These are phyloP conservation scores for Cytospora paraplurivora DNA, from an alignment of 2,329 filamentous ascomycete genomes.

Conservation along the genomic window DNA sequence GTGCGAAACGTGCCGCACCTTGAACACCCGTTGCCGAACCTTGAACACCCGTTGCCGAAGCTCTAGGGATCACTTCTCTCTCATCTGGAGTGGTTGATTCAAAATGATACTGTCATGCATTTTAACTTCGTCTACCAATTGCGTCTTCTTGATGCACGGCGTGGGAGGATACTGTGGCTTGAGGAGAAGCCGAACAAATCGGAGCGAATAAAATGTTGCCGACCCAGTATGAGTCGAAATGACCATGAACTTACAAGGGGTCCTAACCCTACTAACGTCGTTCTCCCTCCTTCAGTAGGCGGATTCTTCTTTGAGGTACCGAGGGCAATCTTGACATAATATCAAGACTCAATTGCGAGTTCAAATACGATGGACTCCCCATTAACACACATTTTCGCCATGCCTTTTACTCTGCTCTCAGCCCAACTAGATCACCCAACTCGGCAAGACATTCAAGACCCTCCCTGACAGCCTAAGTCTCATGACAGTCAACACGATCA, in stretches of 20 bases:
- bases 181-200: neutral
- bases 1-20: neutral
- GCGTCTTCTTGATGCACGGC: no score
- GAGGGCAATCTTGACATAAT: neutral
- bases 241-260: neutral
- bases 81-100: neutral
- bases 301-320: neutral
- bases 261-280: neutral
- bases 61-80: no score
- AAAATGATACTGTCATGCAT: no score
- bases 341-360: neutral
- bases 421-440: no score
- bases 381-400: neutral
- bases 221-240: slow-evolving; percentile 28
- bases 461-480: neutral
- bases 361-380: neutral
- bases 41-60: neutral
- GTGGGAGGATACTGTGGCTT: no score
- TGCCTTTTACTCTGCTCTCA: neutral
- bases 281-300: neutral
- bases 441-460: neutral
- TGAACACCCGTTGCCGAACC: neutral
- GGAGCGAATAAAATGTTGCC: neutral
- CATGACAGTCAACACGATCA: slow-evolving; percentile 7
- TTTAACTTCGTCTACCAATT: no score